Conservation (phyloP, 2,329 filamentous ascomycete genomes). For the Xylogone sp. region DNA sequence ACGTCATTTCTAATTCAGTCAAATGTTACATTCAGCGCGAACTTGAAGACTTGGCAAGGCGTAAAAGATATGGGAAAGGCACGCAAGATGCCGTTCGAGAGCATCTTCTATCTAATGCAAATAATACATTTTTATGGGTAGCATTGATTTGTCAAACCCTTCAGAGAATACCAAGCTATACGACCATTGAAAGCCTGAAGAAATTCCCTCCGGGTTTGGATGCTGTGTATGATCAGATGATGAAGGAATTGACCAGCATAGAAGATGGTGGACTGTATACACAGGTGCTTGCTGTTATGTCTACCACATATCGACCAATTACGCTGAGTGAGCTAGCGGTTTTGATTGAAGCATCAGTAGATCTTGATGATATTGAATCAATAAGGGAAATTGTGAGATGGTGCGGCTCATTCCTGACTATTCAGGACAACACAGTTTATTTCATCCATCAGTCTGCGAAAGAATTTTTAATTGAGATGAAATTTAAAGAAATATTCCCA, state of each 20-base stretch:
- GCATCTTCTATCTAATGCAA: slow-evolving; percentile 28
- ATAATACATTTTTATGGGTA: slow-evolving; percentile 42
- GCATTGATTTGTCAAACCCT: slow-evolving; percentile 35
- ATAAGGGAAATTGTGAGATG: slow-evolving; percentile 14
- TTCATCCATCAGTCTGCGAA: slow-evolving; percentile 42
- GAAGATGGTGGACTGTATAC: slow-evolving; percentile 28
- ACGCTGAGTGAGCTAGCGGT: slow-evolving; percentile 29
- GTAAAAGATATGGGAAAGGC: slow-evolving; percentile 21
- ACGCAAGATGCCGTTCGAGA: slow-evolving; percentile 12
- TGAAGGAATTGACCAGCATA: slow-evolving; percentile 26
- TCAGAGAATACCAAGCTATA: slow-evolving; percentile 11
- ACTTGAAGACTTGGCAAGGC: slow-evolving; percentile 23
- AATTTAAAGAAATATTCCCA: slow-evolving; percentile 26
- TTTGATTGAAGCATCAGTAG: slow-evolving; percentile 16
- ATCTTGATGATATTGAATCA: slow-evolving; percentile 12
- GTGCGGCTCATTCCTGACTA: slow-evolving; percentile 28
- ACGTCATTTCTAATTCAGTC: slow-evolving; percentile 31
- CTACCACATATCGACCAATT: slow-evolving; percentile 33
- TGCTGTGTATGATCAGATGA: slow-evolving; percentile 35
- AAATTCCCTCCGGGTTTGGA: slow-evolving; percentile 33
- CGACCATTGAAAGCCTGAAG: slow-evolving; percentile 12
- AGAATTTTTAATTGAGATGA: slow-evolving; percentile 31
- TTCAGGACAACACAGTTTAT: slow-evolving; percentile 25
- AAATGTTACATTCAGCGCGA: slow-evolving; percentile 33
- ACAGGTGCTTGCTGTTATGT: slow-evolving; percentile 29